Evolutionary conservation across 495 filamentous ascomycete genomes (phyloP).

Genomic region (Rhypophila decipiens): DNA sequence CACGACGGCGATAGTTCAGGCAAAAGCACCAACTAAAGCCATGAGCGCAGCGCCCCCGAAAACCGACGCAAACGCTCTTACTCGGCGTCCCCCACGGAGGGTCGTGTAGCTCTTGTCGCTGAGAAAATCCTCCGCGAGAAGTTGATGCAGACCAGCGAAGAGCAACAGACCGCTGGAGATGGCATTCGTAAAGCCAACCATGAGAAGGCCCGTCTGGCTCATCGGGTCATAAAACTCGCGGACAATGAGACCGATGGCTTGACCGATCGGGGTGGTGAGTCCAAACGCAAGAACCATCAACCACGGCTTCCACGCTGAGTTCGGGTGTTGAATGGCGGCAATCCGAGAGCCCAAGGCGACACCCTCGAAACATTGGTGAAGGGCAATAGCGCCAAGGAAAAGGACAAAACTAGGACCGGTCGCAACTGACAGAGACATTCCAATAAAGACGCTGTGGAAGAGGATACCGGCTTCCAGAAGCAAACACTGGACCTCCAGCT

Average conservation of each 20-base stretch:
- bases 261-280: constrained; percentile 82
- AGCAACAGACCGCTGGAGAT: constrained; percentile 80
- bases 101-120: constrained; percentile 77
- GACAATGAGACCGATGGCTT: constrained; percentile 77
- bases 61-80: constrained; percentile 73
- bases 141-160: constrained; percentile 86
- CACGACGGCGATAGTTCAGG: too few relatives aligned
- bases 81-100: constrained; percentile 61
- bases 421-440: constrained; percentile 81
- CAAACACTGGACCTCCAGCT: constrained; percentile 68
- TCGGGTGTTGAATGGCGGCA: constrained; percentile 56
- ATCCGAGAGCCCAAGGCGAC: constrained; percentile 69
- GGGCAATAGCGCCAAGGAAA: constrained; percentile 73
- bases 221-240: constrained; percentile 81
- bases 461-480: constrained; percentile 80
- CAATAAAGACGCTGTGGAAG: constrained; percentile 84
- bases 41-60: constrained; percentile 71
- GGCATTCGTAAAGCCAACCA: constrained; percentile 91
- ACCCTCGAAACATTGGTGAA: constrained; percentile 75
- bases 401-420: constrained; percentile 72
- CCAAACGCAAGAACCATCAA: constrained; percentile 94
- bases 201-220: constrained; percentile 73
- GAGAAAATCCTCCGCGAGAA: constrained; percentile 91
- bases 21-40: constrained; percentile 87
- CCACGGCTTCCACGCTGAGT: constrained; percentile 61